Conservation (phyloP, 768 basidiomycete species). For the Mycena rosella region DNA sequence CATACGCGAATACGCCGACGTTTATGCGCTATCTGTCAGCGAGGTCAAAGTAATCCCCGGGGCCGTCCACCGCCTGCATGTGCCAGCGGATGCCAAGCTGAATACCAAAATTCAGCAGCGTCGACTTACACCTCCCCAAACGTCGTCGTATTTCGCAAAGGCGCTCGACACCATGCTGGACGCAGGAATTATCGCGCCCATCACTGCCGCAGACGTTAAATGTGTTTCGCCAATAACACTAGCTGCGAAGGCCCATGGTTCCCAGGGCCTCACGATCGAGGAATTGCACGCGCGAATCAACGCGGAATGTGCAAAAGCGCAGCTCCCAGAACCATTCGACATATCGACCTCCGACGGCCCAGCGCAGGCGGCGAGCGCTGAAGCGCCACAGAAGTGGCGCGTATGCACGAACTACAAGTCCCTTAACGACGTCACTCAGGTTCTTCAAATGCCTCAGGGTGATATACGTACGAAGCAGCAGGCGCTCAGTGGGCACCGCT, state of each 20-base stretch:
- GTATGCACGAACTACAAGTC: conserved; percentile 54
- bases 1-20: conserved; percentile 51
- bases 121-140: conserved; percentile 47
- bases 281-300: conserved; percentile 52
- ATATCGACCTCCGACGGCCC: conserved; percentile 10
- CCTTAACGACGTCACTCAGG: conserved; percentile 48
- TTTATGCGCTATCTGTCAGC: conserved; percentile 52
- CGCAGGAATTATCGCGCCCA: conserved; percentile 48
- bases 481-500: conserved; percentile 50
- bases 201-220: conserved; percentile 48
- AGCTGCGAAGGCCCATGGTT: conserved; percentile 50
- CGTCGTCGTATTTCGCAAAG: conserved; percentile 44
- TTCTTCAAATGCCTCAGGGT: conserved; percentile 49
- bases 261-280: conserved; percentile 45
- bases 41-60: conserved; percentile 51
- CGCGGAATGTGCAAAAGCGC: conserved; percentile 44
- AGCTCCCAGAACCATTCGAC: conserved; percentile 38
- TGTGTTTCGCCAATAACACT: conserved; percentile 49
- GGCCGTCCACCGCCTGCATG: conserved; percentile 48
- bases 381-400: conserved; percentile 46
- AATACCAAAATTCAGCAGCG: conserved; percentile 47
- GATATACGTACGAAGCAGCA: conserved; percentile 55
- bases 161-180: conserved; percentile 51
- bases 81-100: conserved; percentile 45
- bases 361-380: not conserved